Evolutionary conservation across 2,329 filamentous ascomycete genomes (phyloP).

Genomic region (Neofusicoccum ribis): DNA sequence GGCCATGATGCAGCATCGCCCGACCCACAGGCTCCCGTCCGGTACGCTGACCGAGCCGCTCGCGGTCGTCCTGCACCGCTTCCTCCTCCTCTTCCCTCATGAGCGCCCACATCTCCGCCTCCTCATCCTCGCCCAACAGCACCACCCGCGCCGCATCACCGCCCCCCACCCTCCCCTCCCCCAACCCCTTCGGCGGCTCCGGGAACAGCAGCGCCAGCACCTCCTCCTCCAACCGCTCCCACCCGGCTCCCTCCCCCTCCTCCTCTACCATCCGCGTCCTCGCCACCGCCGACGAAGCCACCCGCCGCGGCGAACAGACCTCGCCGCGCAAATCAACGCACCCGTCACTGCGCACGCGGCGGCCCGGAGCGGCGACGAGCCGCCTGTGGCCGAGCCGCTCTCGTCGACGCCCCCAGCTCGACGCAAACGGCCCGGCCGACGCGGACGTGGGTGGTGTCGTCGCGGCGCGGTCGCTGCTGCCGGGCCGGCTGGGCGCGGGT

Average conservation of each 20-base stretch:
- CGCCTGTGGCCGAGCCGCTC: no score
- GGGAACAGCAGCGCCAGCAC: not conserved
- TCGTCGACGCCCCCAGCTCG: no score
- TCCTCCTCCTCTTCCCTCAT: not conserved
- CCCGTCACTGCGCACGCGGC: not conserved
- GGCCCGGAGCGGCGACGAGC: not conserved
- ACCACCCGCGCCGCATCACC: not conserved
- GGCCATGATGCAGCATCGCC: not conserved
- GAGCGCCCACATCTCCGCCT: not conserved
- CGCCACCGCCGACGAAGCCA: not conserved
- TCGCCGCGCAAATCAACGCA: not conserved
- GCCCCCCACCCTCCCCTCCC: no score
- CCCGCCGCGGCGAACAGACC: no score
- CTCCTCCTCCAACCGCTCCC: not conserved
- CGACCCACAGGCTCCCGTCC: not conserved
- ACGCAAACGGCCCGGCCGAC: no score
- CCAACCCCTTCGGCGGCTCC: not conserved
- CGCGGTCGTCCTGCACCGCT: not conserved
- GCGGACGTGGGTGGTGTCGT: no score
- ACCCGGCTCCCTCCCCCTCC: not conserved
- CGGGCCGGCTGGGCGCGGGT: no score
- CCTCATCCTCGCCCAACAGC: not conserved
- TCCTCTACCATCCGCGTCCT: not conserved
- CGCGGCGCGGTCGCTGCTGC: no score
- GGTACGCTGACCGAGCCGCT: not conserved